These are phyloP conservation scores for Ormosia semicastrata DNA, from an alignment of 306 rosid genomes.

Conservation along the genomic window DNA sequence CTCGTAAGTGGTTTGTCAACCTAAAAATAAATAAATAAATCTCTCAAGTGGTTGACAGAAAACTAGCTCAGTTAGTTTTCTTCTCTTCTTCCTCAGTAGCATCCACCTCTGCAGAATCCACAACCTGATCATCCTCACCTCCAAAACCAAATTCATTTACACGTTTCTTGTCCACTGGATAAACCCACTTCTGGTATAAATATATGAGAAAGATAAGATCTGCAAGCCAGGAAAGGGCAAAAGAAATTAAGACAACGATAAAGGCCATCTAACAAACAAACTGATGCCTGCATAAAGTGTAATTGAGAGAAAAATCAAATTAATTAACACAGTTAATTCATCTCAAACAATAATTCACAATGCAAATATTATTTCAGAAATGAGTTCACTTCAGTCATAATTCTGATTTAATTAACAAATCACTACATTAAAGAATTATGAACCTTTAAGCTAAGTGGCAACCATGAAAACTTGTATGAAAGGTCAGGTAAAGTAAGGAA, in stretches of 20 bases:
- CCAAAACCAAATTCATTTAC: slow-evolving; percentile 94
- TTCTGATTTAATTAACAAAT: not conserved
- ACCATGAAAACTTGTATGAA: not conserved
- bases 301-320: no score
- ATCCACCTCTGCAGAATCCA: slow-evolving; percentile 30
- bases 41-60: not conserved
- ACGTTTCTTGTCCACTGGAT: slow-evolving; percentile 94
- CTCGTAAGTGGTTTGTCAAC: not conserved
- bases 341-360: not conserved
- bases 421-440: not conserved
- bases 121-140: slow-evolving; percentile 70
- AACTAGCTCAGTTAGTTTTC: slow-evolving; percentile 80
- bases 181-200: slow-evolving; percentile 85
- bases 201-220: slow-evolving; percentile 89
- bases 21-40: not conserved
- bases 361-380: not conserved
- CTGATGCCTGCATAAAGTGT: not conserved
- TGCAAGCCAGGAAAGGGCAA: slow-evolving; percentile 36
- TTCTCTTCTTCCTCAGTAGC: slow-evolving; percentile 73
- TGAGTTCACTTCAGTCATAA: not conserved
- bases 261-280: not conserved
- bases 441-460: not conserved
- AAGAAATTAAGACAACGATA: not conserved
- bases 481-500: no score
- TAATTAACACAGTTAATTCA: no score